These are phyloP conservation scores for Corniculantispora saksenae DNA, from an alignment of 2,329 filamentous ascomycete species.

Conservation along the genomic window DNA sequence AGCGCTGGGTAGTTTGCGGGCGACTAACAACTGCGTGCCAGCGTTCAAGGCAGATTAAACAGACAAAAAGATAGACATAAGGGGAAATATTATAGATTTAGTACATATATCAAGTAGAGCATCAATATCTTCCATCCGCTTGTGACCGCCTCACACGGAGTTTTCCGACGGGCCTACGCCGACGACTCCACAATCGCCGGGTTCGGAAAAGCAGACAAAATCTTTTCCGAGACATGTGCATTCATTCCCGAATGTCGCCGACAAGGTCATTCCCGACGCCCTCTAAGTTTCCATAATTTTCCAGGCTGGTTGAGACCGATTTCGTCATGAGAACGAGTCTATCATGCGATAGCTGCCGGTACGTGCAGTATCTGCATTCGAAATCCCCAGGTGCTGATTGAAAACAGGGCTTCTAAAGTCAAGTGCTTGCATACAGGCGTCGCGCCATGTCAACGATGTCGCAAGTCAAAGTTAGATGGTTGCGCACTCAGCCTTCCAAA, in stretches of 20 bases:
- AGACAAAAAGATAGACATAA: too few relatives aligned
- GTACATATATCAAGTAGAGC: too few relatives aligned
- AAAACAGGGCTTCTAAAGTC: constrained; percentile 35
- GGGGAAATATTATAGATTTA: neutral
- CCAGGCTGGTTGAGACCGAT: neutral
- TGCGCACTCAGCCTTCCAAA: constrained; percentile 31
- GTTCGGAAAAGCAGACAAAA: constrained; percentile 14
- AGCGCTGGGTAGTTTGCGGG: too few relatives aligned
- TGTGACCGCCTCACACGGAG: too few relatives aligned
- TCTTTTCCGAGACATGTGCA: constrained; percentile 11
- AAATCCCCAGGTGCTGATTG: neutral
- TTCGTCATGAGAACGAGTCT: constrained; percentile 35
- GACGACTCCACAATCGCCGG: constrained; percentile 6
- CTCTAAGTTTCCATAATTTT: neutral
- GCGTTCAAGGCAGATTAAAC: too few relatives aligned
- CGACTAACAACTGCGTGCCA: too few relatives aligned
- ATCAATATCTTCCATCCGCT: too few relatives aligned
- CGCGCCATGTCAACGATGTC: constrained; percentile 34
- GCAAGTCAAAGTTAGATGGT: constrained; percentile 26
- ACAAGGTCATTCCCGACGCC: neutral
- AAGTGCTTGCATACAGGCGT: constrained; percentile 36
- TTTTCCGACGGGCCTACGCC: too few relatives aligned
- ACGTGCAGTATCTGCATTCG: constrained; percentile 12
- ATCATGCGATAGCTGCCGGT: constrained; percentile 38
- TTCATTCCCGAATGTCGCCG: constrained; percentile 2